Conservation (phyloP, 2,329 filamentous ascomycete species). For the Sphaerulina populicola region DNA sequence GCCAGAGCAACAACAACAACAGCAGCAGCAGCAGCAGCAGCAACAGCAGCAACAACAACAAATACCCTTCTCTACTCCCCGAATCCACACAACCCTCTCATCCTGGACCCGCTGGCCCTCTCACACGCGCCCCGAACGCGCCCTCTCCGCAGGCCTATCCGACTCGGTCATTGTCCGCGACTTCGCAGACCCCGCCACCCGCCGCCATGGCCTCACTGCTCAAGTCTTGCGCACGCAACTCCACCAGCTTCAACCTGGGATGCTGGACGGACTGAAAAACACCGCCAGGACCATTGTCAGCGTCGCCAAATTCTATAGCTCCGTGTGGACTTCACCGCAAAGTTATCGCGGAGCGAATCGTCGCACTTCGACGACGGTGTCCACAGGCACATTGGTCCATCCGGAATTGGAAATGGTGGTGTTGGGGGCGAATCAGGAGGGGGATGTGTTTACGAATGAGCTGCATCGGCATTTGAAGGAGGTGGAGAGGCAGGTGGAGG, state of each 20-base stretch:
- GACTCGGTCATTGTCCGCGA: slow-evolving; percentile 33
- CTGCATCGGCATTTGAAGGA: slow-evolving; percentile 13
- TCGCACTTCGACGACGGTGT: slow-evolving; percentile 35
- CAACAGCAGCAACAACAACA: background rate
- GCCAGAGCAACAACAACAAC: background rate
- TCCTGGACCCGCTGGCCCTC: slow-evolving; percentile 43
- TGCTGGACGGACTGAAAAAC: slow-evolving; percentile 9
- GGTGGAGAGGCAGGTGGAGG: slow-evolving; percentile 9
- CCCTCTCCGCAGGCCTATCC: slow-evolving; percentile 33
- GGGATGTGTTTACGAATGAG: slow-evolving; percentile 8
- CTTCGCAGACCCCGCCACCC: slow-evolving; percentile 9
- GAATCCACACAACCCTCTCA: slow-evolving; percentile 24
- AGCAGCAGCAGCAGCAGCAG: background rate
- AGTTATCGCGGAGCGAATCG: slow-evolving; percentile 38
- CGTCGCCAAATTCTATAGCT: slow-evolving; percentile 40
- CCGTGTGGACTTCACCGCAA: slow-evolving; percentile 38
- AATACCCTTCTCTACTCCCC: background rate
- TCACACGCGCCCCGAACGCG: slow-evolving; percentile 38
- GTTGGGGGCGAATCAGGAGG: slow-evolving; percentile 4
- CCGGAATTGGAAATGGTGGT: slow-evolving; percentile 42
- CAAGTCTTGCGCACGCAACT: background rate
- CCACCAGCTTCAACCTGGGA: slow-evolving; percentile 6
- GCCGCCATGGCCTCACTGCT: background rate
- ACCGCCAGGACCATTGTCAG: slow-evolving; percentile 32
- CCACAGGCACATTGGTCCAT: slow-evolving; percentile 38